A percentile compares a stretch with the other conserved stretches of the same genome.
Evolutionary conservation across 306 rosid genomes (phyloP).

Genomic region (Luffa acutangula): DNA sequence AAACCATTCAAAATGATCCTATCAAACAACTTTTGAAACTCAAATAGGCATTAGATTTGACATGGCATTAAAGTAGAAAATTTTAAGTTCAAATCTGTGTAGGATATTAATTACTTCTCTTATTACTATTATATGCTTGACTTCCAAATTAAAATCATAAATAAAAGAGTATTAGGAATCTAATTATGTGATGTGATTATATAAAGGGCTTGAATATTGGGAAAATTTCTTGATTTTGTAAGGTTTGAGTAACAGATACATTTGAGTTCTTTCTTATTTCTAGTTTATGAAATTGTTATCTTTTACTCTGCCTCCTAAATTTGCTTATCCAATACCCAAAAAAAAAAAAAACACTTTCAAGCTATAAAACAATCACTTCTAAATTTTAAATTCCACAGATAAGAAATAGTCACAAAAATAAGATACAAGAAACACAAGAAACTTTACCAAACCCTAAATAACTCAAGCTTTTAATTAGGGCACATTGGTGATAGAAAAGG

Average conservation of each 20-base stretch:
- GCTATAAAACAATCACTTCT: not conserved
- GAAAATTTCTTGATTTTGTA: not conserved
- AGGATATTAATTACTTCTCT: not conserved
- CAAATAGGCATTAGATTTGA: not conserved
- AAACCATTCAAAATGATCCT: not conserved
- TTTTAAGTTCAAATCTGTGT: not conserved
- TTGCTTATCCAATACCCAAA: not conserved
- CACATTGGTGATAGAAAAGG: not conserved
- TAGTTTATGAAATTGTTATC: not conserved
- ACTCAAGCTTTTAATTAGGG: not conserved
- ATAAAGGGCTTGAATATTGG: not conserved
- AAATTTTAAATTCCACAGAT: not conserved
- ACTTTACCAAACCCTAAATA: not conserved
- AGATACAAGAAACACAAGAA: not conserved
- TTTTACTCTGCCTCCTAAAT: not conserved
- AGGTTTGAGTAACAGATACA: not conserved
- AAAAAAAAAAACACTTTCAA: not conserved
- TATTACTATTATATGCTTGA: not conserved
- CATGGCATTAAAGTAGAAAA: not conserved
- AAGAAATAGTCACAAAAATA: not conserved
- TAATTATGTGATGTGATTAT: not conserved
- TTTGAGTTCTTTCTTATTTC: not conserved
- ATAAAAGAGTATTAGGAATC: not conserved
- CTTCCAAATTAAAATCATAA: not conserved
- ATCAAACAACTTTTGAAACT: not conserved